These are phyloP conservation scores for Fusarium abutilonis DNA, from an alignment of 2,329 filamentous ascomycete species.

Conservation along the genomic window DNA sequence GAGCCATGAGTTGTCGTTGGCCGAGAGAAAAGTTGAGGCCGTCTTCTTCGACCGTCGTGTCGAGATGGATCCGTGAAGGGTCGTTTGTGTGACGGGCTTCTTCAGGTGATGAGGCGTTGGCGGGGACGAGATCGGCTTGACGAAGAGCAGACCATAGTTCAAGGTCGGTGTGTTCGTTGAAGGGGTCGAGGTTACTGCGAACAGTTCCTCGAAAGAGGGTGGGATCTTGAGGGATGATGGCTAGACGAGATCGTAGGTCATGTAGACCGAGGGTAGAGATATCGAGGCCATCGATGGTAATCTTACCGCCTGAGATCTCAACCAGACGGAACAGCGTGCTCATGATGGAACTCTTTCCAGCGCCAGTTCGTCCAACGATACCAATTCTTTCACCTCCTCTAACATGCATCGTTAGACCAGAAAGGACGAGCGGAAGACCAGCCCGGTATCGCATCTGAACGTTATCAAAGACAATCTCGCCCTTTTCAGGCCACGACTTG, in stretches of 20 bases:
- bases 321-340: slow-evolving; percentile 81
- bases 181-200: slow-evolving; percentile 82
- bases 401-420: slow-evolving; percentile 76
- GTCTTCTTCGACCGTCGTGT: slow-evolving; percentile 89
- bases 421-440: slow-evolving; percentile 76
- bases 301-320: slow-evolving; percentile 69
- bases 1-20: slow-evolving; percentile 93
- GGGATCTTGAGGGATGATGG: slow-evolving; percentile 87
- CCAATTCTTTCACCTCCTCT: slow-evolving; percentile 81
- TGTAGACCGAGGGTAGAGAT: slow-evolving; percentile 79
- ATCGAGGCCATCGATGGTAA: slow-evolving; percentile 72
- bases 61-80: slow-evolving; percentile 77
- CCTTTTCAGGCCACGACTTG: slow-evolving; percentile 83
- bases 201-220: slow-evolving; percentile 85
- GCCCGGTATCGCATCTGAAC: slow-evolving; percentile 82
- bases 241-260: slow-evolving; percentile 77
- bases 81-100: slow-evolving; percentile 74
- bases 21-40: slow-evolving; percentile 96
- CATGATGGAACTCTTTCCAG: slow-evolving; percentile 87
- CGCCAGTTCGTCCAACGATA: slow-evolving; percentile 82
- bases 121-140: slow-evolving; percentile 76
- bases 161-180: slow-evolving; percentile 79
- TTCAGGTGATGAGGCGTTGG: slow-evolving; percentile 70
- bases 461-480: slow-evolving; percentile 79
- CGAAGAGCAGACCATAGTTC: slow-evolving; percentile 81